Evolutionary conservation across 768 basidiomycete species (phyloP), one percentile per base, ranked within the genome.

Genomic region (Tricholoma flavovirens): DNA sequence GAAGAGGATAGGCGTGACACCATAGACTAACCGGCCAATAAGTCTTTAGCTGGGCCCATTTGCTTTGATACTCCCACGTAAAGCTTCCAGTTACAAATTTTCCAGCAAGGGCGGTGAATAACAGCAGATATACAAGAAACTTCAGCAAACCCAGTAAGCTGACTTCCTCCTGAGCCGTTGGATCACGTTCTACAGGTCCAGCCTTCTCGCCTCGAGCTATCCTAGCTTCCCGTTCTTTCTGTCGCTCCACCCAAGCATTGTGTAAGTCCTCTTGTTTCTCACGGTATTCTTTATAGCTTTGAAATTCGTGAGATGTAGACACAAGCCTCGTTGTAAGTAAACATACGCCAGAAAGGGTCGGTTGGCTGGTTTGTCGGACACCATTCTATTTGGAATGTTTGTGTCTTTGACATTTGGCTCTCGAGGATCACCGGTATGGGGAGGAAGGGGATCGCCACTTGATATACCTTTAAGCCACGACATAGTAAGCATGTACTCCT

Each of bases 11-110:
- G 30, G 22, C 4, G 32, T 19, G 36, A 48, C 30, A 32, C 9
- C 30, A 11, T 15, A 26, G 26, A 70, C 77, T 64, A 56, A 87
- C 86, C 51, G 89, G 84, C 74, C 80, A 82, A 63, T 82, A 83
- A 4, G 81, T 80, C 73, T 83, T 83, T 51, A 83, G 64, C 48
- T 78, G 74, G 29, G 73, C 63, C 80, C 83, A 87, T 66, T 82
- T 82, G 59, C 80, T 81, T 59, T 87, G 77, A 63, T 86, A 83
- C 59, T 93, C 91, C 92, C 93, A 97, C 19, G 83, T 71, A 67
- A 83, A 91, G 66, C 86, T 90, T n/a, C 87, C 90, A 0, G 90
- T 90, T 66, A 95, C 74, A 71, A 95, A 93, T 66, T 88, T 88
- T 53, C 93, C 87, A 33, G 85, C 79, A 29, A 91, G 73, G 1